These are phyloP conservation scores for Albophoma yamanashiensis DNA, from an alignment of 2,329 filamentous ascomycete genomes.

Conservation along the genomic window DNA sequence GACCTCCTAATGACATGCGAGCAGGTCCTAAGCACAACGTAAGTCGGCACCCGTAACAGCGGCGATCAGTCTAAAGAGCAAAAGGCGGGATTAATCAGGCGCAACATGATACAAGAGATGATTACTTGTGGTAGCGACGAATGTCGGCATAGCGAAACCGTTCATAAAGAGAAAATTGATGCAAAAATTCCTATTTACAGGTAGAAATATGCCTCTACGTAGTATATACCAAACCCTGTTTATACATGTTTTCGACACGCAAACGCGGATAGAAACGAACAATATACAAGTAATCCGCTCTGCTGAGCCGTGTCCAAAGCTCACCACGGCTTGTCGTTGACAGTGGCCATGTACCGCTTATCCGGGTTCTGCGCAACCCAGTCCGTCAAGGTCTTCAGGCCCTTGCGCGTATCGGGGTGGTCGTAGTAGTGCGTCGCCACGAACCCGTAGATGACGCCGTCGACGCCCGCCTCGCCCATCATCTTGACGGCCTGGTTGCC, in stretches of 20 bases:
- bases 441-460: constrained; percentile 4
- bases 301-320: neutral
- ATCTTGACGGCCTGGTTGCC: neutral
- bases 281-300: neutral
- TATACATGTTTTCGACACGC: neutral
- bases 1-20: too few species aligned
- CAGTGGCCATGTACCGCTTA: neutral
- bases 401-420: neutral
- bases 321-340: neutral
- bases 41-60: too few species aligned
- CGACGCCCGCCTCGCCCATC: neutral
- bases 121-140: too few species aligned
- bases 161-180: too few species aligned
- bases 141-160: too few species aligned
- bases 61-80: too few species aligned
- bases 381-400: neutral
- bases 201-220: too few species aligned
- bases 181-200: too few species aligned
- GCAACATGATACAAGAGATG: too few species aligned
- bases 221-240: too few species aligned
- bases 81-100: too few species aligned
- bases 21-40: too few species aligned
- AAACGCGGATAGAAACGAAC: neutral
- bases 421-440: neutral
- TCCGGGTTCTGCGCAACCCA: neutral